Conservation (phyloP, 2,329 filamentous ascomycete genomes). For the Colletotrichum cuscutae region DNA sequence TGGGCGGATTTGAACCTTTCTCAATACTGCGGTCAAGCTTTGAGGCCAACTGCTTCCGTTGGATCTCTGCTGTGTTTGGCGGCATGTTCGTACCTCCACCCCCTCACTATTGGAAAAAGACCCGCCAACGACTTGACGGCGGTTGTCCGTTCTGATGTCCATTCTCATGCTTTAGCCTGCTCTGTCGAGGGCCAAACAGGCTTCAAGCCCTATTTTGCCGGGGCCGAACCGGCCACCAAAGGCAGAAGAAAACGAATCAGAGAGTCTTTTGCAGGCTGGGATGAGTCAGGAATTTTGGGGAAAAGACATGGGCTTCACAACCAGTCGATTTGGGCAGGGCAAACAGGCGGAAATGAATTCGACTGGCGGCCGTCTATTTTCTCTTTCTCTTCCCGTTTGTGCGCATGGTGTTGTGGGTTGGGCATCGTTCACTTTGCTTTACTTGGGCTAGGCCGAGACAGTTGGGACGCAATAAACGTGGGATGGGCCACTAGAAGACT, state of each 20-base stretch:
- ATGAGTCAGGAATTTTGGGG: constrained; percentile 28
- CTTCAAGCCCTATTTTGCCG: constrained; percentile 30
- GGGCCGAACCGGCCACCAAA: constrained; percentile 7
- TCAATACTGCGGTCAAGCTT: not conserved
- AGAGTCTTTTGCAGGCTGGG: not conserved
- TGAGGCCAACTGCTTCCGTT: not conserved
- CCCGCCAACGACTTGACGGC: not conserved
- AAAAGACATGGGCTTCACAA: not conserved
- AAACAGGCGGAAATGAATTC: constrained; percentile 20
- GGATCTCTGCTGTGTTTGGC: not conserved
- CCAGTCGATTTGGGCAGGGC: constrained; percentile 17
- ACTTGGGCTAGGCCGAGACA: constrained; percentile 19
- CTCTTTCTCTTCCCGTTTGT: constrained; percentile 13
- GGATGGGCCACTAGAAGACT: constrained; percentile 11
- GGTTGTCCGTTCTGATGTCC: not conserved
- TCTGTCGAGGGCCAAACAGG: constrained; percentile 21
- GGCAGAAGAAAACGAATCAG: constrained; percentile 22
- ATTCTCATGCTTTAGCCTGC: constrained; percentile 4
- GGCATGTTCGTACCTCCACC: not conserved
- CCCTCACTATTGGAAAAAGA: not conserved
- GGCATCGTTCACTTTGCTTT: constrained; percentile 27
- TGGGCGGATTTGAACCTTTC: not conserved
- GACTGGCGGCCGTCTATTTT: constrained; percentile 15
- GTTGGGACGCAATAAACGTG: constrained; percentile 31
- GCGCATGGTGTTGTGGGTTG: constrained; percentile 28